Percentiles rank a stretch among this genome's conserved stretches.
phyloP scores from a whole-genome alignment of 306 rosid genomes.

The Nissolia schottii region DNA sequence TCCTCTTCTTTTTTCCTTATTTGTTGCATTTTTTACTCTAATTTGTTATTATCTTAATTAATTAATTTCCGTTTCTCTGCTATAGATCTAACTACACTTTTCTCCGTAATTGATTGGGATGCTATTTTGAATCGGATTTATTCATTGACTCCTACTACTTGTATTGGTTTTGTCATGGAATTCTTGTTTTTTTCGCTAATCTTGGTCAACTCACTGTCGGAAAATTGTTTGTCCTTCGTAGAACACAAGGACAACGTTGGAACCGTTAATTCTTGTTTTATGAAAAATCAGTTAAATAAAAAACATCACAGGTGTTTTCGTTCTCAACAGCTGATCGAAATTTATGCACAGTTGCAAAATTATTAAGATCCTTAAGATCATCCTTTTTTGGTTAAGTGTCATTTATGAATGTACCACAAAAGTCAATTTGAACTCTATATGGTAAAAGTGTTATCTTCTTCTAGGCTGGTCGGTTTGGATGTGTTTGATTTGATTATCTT shows the following conservation, averaged over 20 bases:
- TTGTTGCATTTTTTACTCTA: not conserved
- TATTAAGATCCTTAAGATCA: not conserved
- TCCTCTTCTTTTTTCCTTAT: not conserved
- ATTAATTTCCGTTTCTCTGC: not conserved
- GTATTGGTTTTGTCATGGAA: not conserved
- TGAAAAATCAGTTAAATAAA: slow-evolving; percentile 1
- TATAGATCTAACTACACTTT: slow-evolving; percentile 26
- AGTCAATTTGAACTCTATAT: not conserved
- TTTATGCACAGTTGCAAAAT: slow-evolving; percentile 8
- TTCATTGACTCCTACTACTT: not conserved
- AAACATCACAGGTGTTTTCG: not conserved
- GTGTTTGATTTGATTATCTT: not conserved
- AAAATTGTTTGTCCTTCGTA: not conserved
- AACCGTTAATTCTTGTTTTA: not conserved
- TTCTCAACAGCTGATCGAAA: slow-evolving; percentile 10
- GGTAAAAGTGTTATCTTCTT: not conserved
- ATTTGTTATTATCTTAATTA: not conserved
- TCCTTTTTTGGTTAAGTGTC: not conserved
- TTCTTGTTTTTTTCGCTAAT: not conserved
- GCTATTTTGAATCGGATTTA: not conserved
- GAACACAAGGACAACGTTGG: not conserved
- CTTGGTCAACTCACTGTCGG: not conserved
- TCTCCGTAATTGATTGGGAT: not conserved
- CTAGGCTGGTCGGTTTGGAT: not conserved
- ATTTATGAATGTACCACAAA: not conserved